phyloP scores from a whole-genome alignment of 495 filamentous ascomycete species.

The Stereocaulon alpinum region DNA sequence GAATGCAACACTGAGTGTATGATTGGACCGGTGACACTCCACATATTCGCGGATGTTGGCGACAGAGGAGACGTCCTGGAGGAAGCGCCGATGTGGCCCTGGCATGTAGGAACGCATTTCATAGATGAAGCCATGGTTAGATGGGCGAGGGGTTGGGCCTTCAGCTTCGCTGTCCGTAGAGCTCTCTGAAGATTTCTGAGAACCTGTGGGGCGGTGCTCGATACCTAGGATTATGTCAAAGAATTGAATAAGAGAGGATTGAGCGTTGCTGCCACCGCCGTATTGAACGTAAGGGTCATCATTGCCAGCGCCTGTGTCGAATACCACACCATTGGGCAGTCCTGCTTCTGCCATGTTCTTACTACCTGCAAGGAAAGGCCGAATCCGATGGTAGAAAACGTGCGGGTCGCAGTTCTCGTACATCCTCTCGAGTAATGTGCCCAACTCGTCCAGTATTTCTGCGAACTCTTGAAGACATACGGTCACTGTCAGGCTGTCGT shows the following conservation, averaged over 20 bases:
- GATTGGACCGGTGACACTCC: constrained; percentile 49
- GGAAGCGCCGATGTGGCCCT: constrained; percentile 77
- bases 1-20: constrained; percentile 64
- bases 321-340: constrained; percentile 74
- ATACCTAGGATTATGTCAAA: constrained; percentile 87
- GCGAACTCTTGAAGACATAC: constrained; percentile 67
- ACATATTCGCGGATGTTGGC: constrained; percentile 88
- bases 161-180: constrained; percentile 37
- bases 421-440: constrained; percentile 64
- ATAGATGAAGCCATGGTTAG: constrained; percentile 80
- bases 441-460: constrained; percentile 78
- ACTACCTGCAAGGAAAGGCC: constrained; percentile 87
- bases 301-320: constrained; percentile 61
- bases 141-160: constrained; percentile 42
- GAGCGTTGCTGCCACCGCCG: constrained; percentile 87
- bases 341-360: constrained; percentile 96
- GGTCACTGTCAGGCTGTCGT: constrained; percentile 60
- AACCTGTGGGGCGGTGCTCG: constrained; percentile 82
- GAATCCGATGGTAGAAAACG: constrained; percentile 87
- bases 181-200: constrained; percentile 24
- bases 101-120: constrained; percentile 99
- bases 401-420: constrained; percentile 87
- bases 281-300: constrained; percentile 63
- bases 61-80: constrained; percentile 65
- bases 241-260: constrained; percentile 91